Evolutionary conservation across 805 yeast species (phyloP), one percentile per base, ranked within the genome.

Genomic region (Wickerhamomyces silvicola): DNA sequence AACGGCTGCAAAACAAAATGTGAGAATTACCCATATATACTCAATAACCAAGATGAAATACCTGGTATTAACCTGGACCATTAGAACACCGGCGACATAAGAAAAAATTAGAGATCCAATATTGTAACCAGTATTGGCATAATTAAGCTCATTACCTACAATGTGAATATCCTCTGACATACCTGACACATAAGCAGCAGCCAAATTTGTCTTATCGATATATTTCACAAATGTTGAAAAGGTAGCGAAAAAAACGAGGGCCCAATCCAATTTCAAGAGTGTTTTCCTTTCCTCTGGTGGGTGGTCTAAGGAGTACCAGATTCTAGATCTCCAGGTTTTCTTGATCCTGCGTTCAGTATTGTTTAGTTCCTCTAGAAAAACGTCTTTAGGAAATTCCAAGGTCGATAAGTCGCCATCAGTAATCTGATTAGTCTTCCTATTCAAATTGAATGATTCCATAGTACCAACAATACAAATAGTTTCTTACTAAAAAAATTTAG

Each of bases 161-260:
- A 77, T 61, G 5, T 60, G 60, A 19, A 74, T 56, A 21, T 57
- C 70, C 41, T 64, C 70, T 36, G 62, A 50, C 64, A 75, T 57
- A 4, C 77, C 74, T 21, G 69, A 60, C 21, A 68, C 70, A 39
- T 71, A 75, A 3, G 80, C 80, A 41, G 72, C 68, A 35, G 62
- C 62, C 29, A 75, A 46, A 48, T 75, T 75, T 22, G 70, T 52
- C 36, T 62, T 68, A 41, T 75, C 81, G 30, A 75, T 49, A 39
- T 18, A 67, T 45, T 73, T 74, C 7, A 22, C 8, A 23, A 31
- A 30, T 3, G 14, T 13, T 7, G 17, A n/a, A 4, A 16, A 5
- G 10, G 20, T 11, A 9, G 27, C 28, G 27, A 26, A 10, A 7
- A 21, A 28, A 18, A 28, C 7, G 9, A 28, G 13, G 2, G n/a